These are phyloP conservation scores for Candida arabinofermentans DNA, from an alignment of 805 yeast species.

Conservation along the genomic window DNA sequence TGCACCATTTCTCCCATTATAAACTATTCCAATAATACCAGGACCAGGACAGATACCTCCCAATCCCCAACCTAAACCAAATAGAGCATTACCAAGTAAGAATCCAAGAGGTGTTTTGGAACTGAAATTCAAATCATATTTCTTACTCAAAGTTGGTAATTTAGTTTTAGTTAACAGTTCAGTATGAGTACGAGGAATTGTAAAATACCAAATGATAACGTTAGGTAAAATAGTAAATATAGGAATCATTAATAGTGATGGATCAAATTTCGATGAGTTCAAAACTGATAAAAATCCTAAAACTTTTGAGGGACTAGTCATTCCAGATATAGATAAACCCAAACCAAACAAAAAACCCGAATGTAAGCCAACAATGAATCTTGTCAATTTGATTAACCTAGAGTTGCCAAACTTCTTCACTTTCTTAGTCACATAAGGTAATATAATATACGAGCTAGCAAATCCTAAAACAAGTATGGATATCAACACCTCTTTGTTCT, in stretches of 20 bases:
- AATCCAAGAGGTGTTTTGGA: constrained; percentile 28
- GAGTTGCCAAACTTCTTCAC: constrained; percentile 1
- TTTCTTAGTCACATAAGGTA: constrained; percentile 23
- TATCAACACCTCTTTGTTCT: constrained; percentile 12
- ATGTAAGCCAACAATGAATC: constrained; percentile 17
- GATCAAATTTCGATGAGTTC: constrained; percentile 38
- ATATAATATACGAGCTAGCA: constrained; percentile 19
- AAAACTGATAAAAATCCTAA: constrained; percentile 42
- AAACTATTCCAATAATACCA: constrained; percentile 32
- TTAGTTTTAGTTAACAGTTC: constrained; percentile 2
- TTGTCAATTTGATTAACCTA: constrained; percentile 2
- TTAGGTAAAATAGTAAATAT: constrained; percentile 44
- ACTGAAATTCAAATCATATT: constrained; percentile 24
- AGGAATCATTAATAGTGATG: constrained; percentile 42
- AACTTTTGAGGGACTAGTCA: constrained; percentile 41
- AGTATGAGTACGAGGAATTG: constrained; percentile 16
- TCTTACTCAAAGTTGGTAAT: constrained; percentile 18
- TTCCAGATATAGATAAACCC: constrained; percentile 45
- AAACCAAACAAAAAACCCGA: constrained; percentile 38
- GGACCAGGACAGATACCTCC: constrained; percentile 55
- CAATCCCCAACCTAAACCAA: constrained; percentile 53
- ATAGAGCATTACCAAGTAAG: constrained; percentile 39
- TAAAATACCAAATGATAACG: constrained; percentile 32
- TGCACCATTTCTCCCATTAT: constrained; percentile 23
- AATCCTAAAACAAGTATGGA: constrained; percentile 8